Base-by-base conservation (phyloP, 148 eudicot genomes). In the Amaranthus hypochondriacus region DNA sequence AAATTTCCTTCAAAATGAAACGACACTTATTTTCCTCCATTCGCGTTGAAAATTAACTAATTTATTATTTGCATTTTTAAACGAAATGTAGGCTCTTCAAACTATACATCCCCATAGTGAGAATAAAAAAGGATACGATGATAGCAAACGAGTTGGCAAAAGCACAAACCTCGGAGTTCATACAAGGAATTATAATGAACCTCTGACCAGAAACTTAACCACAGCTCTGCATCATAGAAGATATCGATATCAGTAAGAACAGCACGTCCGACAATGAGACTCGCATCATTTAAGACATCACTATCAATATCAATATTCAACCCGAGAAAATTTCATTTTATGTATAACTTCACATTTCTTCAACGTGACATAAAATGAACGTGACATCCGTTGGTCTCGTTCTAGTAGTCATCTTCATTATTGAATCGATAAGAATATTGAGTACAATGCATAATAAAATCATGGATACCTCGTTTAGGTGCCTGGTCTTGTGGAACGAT, bases 151-250 rank as follows among this genome's bases (percentile, higher is more conserved):
- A 44, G 48, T 11, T 59, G 66, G 58, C 4, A 12, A 54, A 50
- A 42, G 55, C 66, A 79, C 86, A 15, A 79, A 92, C 97, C 95
- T 92, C 70, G 86, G 46, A 90, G 66, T 59, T 87, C 96, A 50
- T 90, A 90, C 5, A 93, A 82, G 18, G 98, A 93, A 82, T 93
- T 93, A 85, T 93, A 93, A 78, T 93, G 98, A 80, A 93, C 93
- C 83, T 93, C 98, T 2, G 96, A 90, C 98, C 98, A 93, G 77
- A 93, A 93, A 76, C 98, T 93, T 75, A 93, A 79, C 98, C 98
- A 93, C 63, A 89, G 80, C 75, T 87, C 98, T 92, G 90, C 77
- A 81, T 53, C 56, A 77, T 18, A 53, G 10, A 64, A 56, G 39
- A 28, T 28, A 28, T 28, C 39, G 39, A 28, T 28, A 28, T 28